phyloP scores from a whole-genome alignment of 306 rosid species.

The Vachellia pachyceras region DNA sequence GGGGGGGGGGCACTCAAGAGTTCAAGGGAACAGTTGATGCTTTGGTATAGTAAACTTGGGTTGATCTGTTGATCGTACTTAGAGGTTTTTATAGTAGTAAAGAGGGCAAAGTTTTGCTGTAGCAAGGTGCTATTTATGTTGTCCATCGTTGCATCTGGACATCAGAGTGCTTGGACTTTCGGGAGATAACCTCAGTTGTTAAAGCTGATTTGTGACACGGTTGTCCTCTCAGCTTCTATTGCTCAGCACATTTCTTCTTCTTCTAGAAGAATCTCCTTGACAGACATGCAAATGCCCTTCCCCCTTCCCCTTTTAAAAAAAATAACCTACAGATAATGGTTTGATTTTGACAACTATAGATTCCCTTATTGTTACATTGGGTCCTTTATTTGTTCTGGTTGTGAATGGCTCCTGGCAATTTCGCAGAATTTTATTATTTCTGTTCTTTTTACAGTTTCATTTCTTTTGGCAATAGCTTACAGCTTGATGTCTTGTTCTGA shows the following conservation, averaged over 20 bases:
- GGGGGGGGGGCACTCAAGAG: background rate
- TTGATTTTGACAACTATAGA: background rate
- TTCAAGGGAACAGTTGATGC: background rate
- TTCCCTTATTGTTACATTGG: conserved; percentile 7
- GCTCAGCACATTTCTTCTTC: background rate
- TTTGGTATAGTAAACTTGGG: background rate
- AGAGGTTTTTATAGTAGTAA: background rate
- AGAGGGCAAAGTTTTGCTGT: background rate
- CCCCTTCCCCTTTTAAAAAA: background rate
- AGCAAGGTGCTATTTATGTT: background rate
- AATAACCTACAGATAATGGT: background rate
- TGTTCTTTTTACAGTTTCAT: background rate
- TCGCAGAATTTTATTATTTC: conserved; percentile 7
- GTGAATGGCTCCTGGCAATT: conserved; percentile 9
- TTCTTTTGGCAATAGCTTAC: conserved; percentile 26
- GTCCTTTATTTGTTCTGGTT: conserved; percentile 12
- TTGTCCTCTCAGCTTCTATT: background rate
- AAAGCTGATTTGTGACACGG: background rate
- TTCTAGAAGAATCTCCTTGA: background rate
- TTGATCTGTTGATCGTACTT: background rate
- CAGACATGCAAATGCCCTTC: conserved; percentile 1
- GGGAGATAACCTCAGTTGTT: background rate
- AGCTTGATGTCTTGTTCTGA: conserved; percentile 35
- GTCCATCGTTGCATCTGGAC: background rate
- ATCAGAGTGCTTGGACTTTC: background rate